Evolutionary conservation across 1,284 basidiomycete genomes (phyloP).

Genomic region (Rhodotorula mucilaginosa): DNA sequence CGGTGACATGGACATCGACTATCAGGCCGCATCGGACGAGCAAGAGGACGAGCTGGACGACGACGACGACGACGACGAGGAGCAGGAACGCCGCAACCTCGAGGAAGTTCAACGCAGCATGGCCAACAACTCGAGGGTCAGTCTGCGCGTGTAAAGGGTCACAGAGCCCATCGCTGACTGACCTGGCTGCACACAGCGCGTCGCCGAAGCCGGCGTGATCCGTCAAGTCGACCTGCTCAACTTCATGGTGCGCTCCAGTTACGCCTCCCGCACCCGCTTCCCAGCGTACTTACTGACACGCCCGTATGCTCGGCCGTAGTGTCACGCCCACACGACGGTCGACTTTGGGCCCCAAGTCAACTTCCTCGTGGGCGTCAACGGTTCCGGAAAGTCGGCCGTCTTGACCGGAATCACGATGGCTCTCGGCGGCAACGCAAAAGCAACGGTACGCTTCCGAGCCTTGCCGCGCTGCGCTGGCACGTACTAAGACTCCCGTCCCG

Average conservation of each 20-base stretch:
- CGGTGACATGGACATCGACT: background rate
- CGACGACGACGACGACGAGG: conserved; percentile 2
- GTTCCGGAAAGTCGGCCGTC: conserved; percentile 88
- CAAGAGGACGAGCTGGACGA: background rate
- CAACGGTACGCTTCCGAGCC: conserved; percentile 62
- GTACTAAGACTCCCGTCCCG: background rate
- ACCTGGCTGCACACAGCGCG: conserved; percentile 30
- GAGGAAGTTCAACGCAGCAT: conserved; percentile 1
- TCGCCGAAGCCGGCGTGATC: conserved; percentile 82
- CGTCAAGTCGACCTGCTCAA: conserved; percentile 70
- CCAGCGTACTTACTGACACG: background rate
- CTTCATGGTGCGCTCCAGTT: conserved; percentile 65
- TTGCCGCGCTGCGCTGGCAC: background rate
- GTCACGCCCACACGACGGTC: conserved; percentile 74
- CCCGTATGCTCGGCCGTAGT: conserved; percentile 48
- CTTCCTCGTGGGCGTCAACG: conserved; percentile 85
- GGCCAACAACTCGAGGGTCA: background rate
- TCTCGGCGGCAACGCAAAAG: conserved; percentile 83
- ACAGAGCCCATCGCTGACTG: background rate
- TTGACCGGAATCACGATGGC: conserved; percentile 90
- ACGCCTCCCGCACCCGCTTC: no score
- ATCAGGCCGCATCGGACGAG: background rate
- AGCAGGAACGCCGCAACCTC: background rate
- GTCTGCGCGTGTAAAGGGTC: background rate
- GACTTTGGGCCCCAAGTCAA: conserved; percentile 87